phyloP scores from a whole-genome alignment of 2,329 filamentous ascomycete genomes.

The Neopestalotiopsis sp. region DNA sequence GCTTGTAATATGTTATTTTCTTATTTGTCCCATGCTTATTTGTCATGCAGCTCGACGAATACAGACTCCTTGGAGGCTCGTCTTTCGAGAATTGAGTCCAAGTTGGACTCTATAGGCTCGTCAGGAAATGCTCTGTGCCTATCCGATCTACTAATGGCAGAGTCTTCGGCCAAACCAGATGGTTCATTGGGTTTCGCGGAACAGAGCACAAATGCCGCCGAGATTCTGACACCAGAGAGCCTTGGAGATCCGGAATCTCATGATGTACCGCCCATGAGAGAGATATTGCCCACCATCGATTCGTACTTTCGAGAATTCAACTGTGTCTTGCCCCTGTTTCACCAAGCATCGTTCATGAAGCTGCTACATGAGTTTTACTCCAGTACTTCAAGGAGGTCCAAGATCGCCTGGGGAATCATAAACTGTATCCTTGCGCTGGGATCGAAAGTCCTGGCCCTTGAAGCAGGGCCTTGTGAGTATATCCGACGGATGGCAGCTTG shows the following conservation, averaged over 20 bases:
- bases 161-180: background rate
- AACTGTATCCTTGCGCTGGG: conserved; percentile 45
- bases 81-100: conserved; percentile 34
- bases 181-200: background rate
- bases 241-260: background rate
- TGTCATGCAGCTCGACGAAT: conserved; percentile 4
- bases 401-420: conserved; percentile 42
- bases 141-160: conserved; percentile 6
- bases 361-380: conserved; percentile 42
- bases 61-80: conserved; percentile 27
- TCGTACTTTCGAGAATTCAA: conserved; percentile 42
- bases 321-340: conserved; percentile 41
- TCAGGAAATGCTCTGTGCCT: background rate
- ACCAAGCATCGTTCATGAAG: conserved; percentile 40
- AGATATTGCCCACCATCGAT: conserved; percentile 41
- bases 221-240: conserved; percentile 5
- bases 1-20: background rate
- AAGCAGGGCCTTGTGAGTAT: conserved; percentile 19
- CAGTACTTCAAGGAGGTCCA: conserved; percentile 27
- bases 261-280: conserved; percentile 36
- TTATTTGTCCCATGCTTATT: background rate
- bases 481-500: background rate
- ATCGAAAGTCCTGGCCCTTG: conserved; percentile 31
- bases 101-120: conserved; percentile 27
- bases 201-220: background rate